A percentile compares a stretch with the other conserved stretches of the same genome.
These are phyloP conservation scores for Aegilops tauschii DNA, from an alignment of 176 grass and related monocot species.

Conservation along the genomic window DNA sequence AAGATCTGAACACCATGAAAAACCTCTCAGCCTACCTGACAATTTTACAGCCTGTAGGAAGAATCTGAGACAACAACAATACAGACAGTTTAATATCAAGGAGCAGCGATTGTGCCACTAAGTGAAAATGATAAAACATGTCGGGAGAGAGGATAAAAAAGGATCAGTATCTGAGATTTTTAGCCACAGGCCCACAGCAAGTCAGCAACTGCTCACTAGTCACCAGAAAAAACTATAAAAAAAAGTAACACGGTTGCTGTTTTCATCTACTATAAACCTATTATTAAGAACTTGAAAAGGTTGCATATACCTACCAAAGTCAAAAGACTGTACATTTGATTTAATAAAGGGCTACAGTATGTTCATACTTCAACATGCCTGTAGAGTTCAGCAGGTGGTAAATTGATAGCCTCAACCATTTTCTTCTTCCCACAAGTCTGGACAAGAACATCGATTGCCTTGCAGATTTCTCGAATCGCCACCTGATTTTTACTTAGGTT, in stretches of 20 bases:
- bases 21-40: not conserved
- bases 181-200: constrained; percentile 2
- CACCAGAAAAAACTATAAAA: not conserved
- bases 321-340: constrained; percentile 13
- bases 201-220: constrained; percentile 8
- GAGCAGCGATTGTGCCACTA: not conserved
- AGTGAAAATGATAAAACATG: not conserved
- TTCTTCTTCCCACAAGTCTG: constrained; percentile 89
- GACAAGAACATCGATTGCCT: constrained; percentile 68
- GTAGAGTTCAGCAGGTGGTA: constrained; percentile 86
- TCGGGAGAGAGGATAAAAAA: not conserved
- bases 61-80: constrained; percentile 10
- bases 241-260: not conserved
- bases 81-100: constrained; percentile 9
- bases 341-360: constrained; percentile 31
- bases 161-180: not conserved
- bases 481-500: constrained; percentile 54
- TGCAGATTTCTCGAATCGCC: constrained; percentile 89
- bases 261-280: constrained; percentile 16
- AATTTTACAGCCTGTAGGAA: not conserved
- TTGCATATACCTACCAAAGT: not conserved
- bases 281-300: constrained; percentile 27
- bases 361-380: constrained; percentile 96
- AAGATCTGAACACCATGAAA: constrained; percentile 20
- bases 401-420: constrained; percentile 82